Evolutionary conservation across 2,329 filamentous ascomycete genomes (phyloP).

Genomic region (Aspergillus neoniger): DNA sequence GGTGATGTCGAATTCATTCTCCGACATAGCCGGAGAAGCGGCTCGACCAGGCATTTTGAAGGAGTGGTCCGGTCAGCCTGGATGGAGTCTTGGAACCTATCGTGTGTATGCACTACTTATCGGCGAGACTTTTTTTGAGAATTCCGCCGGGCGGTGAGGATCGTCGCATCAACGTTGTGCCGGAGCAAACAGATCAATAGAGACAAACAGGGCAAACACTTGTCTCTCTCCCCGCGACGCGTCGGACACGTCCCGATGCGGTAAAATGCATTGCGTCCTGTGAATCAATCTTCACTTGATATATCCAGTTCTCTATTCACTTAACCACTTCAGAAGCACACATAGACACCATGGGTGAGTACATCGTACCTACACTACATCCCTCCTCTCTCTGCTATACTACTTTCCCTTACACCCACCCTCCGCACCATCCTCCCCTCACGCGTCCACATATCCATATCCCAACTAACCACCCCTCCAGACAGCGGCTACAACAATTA

Average conservation of each 20-base stretch:
- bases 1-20: conserved; percentile 89
- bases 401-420: too few species aligned
- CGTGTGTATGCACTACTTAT: conserved; percentile 8
- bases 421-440: background rate
- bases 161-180: conserved; percentile 17
- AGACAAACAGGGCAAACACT: conserved; percentile 20
- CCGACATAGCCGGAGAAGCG: conserved; percentile 79
- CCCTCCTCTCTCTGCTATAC: too few species aligned
- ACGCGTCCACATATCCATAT: background rate
- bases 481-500: conserved; percentile 24
- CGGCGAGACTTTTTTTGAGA: conserved; percentile 24
- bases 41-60: conserved; percentile 68
- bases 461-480: background rate
- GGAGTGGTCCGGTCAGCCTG: background rate
- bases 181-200: conserved; percentile 12
- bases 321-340: background rate
- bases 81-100: background rate
- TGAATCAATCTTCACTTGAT: conserved; percentile 8
- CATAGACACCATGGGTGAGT: conserved; percentile 33
- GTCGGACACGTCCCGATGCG: conserved; percentile 43
- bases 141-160: conserved; percentile 33
- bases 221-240: conserved; percentile 32
- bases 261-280: conserved; percentile 34
- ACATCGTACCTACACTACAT: background rate
- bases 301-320: background rate